Conservation (phyloP, 805 yeast species). For the Torulaspora quercuum region DNA sequence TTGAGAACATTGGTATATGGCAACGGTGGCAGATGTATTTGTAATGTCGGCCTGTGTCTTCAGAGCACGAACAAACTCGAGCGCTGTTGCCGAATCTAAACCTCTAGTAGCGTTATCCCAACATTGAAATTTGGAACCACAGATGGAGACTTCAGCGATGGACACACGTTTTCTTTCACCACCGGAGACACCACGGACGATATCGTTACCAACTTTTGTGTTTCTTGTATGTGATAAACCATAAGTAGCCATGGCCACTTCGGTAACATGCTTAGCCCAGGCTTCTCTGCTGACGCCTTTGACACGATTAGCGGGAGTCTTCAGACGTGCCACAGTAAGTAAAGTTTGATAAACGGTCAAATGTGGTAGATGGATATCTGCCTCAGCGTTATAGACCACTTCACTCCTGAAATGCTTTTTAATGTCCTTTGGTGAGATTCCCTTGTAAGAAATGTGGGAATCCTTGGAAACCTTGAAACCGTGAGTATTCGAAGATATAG, state of each 20-base stretch:
- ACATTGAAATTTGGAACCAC: conserved; percentile 61
- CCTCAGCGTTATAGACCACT: conserved; percentile 65
- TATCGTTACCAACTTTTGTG: conserved; percentile 60
- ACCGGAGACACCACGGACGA: conserved; percentile 73
- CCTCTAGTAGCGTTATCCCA: conserved; percentile 88
- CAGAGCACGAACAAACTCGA: conserved; percentile 66
- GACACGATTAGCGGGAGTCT: conserved; percentile 60
- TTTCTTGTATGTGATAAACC: conserved; percentile 59
- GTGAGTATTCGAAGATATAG: conserved; percentile 55
- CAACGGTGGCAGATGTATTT: conserved; percentile 57
- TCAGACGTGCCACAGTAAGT: conserved; percentile 56
- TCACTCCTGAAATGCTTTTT: conserved; percentile 58
- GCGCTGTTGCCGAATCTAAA: conserved; percentile 78
- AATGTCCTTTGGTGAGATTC: conserved; percentile 51
- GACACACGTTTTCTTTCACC: conserved; percentile 86
- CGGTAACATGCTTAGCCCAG: conserved; percentile 52
- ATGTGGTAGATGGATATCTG: conserved; percentile 66
- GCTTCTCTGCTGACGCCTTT: conserved; percentile 56
- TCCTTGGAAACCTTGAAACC: conserved; percentile 51
- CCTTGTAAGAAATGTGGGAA: conserved; percentile 51
- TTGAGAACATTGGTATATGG: conserved; percentile 68
- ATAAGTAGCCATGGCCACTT: conserved; percentile 52
- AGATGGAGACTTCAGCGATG: conserved; percentile 69
- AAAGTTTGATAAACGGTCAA: conserved; percentile 65
- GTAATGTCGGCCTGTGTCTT: conserved; percentile 56